Base-by-base conservation (phyloP, 805 yeast genomes). In the Kurtzmaniella cleridarum region DNA sequence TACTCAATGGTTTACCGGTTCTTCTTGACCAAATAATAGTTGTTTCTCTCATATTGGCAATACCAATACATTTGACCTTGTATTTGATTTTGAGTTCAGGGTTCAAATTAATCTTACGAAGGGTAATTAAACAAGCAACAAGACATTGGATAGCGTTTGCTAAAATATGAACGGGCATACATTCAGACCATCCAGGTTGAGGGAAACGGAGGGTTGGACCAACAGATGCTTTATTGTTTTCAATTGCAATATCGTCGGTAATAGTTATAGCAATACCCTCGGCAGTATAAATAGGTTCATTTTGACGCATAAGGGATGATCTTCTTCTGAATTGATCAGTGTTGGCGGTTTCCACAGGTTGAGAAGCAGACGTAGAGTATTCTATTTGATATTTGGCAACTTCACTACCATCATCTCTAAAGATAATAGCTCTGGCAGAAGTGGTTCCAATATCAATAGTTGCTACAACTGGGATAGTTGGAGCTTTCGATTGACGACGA, bases 31-130 rank as follows among this genome's bases (percentile, higher is more conserved):
- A 90, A 35, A 90, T 80, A 39, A 84, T 73, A 23, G 95, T 83
- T 32, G 98, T 90, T 65, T 90, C 98, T 57, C 98, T 78, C 93
- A 91, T 95, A 64, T 89, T 91, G 38, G 97, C 93, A 49, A 90
- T 78, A 18, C 98, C 98, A 49, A 90, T 73, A 34, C 86, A 79
- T 42, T 70, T 76, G 42, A 90, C 79, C 48, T 70, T 72, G 57
- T 77, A 82, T 56, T 82, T 70, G 50, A 77, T 60, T 42, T 69
- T 60, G 32, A 70, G 64, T 35, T 71, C 64, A 6, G 76, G 76
- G 46, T 71, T 64, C 47, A 62, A 65, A 62, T 83, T 82, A 48
- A 79, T 57, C 40, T 68, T 69, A 44, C 81, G 72, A 49, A 83
- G 64, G 23, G 79, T 66, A 32, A 74, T 66, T 48, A 81, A 62